A percentile compares a stretch with the other conserved stretches of the same genome.
These are phyloP conservation scores for Pseudocercospora fuligena DNA, from an alignment of 2,329 filamentous ascomycete genomes.

Conservation along the genomic window DNA sequence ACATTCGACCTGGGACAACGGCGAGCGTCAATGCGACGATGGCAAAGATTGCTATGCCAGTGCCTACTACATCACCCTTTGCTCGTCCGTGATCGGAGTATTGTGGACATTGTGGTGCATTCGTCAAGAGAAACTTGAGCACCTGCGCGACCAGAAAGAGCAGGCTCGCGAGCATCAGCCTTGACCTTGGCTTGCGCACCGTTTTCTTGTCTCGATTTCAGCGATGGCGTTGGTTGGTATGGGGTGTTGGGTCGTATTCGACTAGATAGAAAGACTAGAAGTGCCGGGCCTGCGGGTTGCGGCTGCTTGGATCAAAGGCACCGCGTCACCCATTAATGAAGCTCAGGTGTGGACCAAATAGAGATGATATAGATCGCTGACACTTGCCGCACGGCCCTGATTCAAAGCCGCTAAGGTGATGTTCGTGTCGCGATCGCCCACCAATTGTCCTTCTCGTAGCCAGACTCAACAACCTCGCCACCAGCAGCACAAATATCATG, in stretches of 20 bases:
- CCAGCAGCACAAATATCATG: slow-evolving; percentile 75
- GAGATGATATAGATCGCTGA: slow-evolving; percentile 30
- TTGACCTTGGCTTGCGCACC: slow-evolving; percentile 9
- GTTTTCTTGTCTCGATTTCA: background rate
- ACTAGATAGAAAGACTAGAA: background rate
- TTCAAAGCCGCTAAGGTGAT: background rate
- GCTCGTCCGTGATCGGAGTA: slow-evolving; percentile 71
- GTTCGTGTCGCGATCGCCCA: slow-evolving; percentile 64
- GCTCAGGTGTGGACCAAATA: background rate
- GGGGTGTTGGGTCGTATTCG: background rate
- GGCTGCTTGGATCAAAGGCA: background rate
- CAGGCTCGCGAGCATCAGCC: slow-evolving; percentile 25
- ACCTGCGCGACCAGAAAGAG: slow-evolving; percentile 27
- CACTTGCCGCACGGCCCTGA: background rate
- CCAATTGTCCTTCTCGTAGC: slow-evolving; percentile 98
- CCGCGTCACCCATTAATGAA: background rate
- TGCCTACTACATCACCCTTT: slow-evolving; percentile 80
- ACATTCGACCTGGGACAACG: slow-evolving; percentile 70
- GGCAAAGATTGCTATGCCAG: slow-evolving; percentile 79
- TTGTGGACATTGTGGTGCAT: slow-evolving; percentile 73
- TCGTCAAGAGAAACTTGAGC: slow-evolving; percentile 38
- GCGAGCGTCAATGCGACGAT: slow-evolving; percentile 72
- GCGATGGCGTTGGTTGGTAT: slow-evolving; percentile 5
- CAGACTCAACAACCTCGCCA: slow-evolving; percentile 74
- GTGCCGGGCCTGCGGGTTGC: background rate